Evolutionary conservation across 1,284 basidiomycete genomes (phyloP).

Genomic region (Dichomitus squalens): DNA sequence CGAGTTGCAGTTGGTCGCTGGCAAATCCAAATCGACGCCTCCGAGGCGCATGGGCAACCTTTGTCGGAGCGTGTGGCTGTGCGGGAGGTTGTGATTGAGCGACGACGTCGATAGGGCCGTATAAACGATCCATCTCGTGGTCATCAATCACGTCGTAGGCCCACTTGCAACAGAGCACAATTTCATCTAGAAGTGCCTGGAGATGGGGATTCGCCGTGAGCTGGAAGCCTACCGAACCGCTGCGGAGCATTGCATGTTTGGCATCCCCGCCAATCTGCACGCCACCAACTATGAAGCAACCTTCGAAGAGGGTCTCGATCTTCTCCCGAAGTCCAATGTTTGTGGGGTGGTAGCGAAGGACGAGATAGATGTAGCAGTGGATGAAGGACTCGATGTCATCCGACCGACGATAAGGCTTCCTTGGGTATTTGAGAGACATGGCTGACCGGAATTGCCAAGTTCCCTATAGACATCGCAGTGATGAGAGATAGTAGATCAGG

Average conservation of each 20-base stretch:
- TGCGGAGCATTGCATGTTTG: not conserved
- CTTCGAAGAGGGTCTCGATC: not conserved
- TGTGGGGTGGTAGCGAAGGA: not conserved
- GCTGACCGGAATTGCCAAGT: conserved; percentile 20
- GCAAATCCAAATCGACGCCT: too few species aligned
- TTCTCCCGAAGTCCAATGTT: not conserved
- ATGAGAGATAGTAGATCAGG: too few species aligned
- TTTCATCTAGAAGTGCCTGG: not conserved
- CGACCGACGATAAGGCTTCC: conserved; percentile 6
- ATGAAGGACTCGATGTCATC: conserved; percentile 21
- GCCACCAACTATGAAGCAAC: not conserved
- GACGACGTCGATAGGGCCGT: not conserved
- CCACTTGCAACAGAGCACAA: not conserved
- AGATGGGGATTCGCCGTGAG: not conserved
- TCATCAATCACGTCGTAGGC: not conserved
- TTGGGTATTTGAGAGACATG: not conserved
- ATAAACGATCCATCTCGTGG: not conserved
- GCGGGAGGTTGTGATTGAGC: not conserved
- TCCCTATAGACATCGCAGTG: too few species aligned
- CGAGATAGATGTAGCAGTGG: conserved; percentile 2
- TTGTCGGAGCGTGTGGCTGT: not conserved
- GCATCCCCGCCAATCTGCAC: not conserved
- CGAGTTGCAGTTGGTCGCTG: too few species aligned
- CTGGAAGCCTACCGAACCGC: not conserved
- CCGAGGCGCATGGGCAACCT: too few species aligned